Conservation (phyloP, 148 eudicot genomes). For the Linanthus parryae region DNA sequence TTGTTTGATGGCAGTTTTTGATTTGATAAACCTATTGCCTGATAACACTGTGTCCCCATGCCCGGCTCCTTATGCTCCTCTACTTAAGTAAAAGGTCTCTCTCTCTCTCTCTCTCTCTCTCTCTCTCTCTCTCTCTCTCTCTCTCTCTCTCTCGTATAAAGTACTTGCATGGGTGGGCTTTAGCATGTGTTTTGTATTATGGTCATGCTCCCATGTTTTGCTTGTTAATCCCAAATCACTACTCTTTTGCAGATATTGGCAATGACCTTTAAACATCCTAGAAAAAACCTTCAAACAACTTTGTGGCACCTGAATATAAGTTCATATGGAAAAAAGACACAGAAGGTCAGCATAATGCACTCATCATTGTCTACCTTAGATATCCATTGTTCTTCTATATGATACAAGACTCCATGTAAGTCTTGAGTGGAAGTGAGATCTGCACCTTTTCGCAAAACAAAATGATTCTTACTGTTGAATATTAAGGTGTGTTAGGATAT, state of each 20-base stretch:
- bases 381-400: too few relatives aligned
- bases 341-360: slow-evolving; percentile 12
- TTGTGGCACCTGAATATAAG: slow-evolving; percentile 1
- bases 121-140: not conserved
- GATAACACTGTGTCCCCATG: slow-evolving; percentile 86
- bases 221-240: not conserved
- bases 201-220: not conserved
- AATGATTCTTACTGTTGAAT: too few relatives aligned
- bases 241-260: slow-evolving; percentile 4
- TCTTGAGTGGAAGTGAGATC: too few relatives aligned
- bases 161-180: not conserved
- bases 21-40: slow-evolving; percentile 64
- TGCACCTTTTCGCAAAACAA: too few relatives aligned
- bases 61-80: slow-evolving; percentile 90
- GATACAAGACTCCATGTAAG: too few relatives aligned
- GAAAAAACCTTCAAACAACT: not conserved
- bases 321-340: not conserved
- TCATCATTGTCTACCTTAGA: too few relatives aligned
- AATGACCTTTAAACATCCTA: not conserved
- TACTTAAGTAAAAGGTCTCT: slow-evolving; percentile 48
- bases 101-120: slow-evolving; percentile 7
- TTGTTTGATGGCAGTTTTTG: slow-evolving; percentile 66
- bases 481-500: too few relatives aligned
- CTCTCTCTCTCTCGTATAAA: not conserved
- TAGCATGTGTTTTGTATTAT: not conserved